phyloP scores from a whole-genome alignment of 768 basidiomycete species.

The Steccherinum ochraceum region DNA sequence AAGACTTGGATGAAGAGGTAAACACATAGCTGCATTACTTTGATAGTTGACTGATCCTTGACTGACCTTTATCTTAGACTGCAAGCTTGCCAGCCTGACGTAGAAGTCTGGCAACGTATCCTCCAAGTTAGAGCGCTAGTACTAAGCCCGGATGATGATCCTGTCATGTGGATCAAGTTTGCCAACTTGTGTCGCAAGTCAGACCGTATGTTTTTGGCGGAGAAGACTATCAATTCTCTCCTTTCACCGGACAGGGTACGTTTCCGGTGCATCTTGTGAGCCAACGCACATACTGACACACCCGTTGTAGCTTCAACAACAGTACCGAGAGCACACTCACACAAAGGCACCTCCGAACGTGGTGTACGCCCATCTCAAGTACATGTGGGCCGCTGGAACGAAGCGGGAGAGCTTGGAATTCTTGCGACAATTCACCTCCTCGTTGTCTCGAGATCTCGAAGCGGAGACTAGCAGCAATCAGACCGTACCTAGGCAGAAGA shows the following conservation, averaged over 20 bases:
- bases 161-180: constrained; percentile 98
- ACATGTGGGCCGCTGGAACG: constrained; percentile 86
- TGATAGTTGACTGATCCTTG: neutral
- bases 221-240: constrained; percentile 93
- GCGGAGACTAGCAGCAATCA: constrained; percentile 23
- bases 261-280: neutral
- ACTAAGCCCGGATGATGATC: constrained; percentile 88
- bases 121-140: constrained; percentile 94
- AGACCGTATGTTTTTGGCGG: constrained; percentile 89
- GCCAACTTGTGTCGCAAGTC: constrained; percentile 95
- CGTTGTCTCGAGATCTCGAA: constrained; percentile 63
- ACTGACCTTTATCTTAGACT: constrained; percentile 41
- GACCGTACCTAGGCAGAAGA: constrained; percentile 53
- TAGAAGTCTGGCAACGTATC: constrained; percentile 98
- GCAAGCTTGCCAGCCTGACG: constrained; percentile 95
- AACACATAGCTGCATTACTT: constrained; percentile 10
- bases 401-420: constrained; percentile 75
- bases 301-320: constrained; percentile 31
- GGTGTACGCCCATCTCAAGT: constrained; percentile 93
- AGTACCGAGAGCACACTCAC: constrained; percentile 45
- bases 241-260: constrained; percentile 66
- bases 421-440: constrained; percentile 76
- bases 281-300: too few species aligned
- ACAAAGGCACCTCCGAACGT: constrained; percentile 88
- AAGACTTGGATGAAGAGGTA: constrained; percentile 98